Percentiles rank a stretch among this genome's conserved stretches.
phyloP scores from a whole-genome alignment of 257 asterid genomes.

The Fraxinus americana region DNA sequence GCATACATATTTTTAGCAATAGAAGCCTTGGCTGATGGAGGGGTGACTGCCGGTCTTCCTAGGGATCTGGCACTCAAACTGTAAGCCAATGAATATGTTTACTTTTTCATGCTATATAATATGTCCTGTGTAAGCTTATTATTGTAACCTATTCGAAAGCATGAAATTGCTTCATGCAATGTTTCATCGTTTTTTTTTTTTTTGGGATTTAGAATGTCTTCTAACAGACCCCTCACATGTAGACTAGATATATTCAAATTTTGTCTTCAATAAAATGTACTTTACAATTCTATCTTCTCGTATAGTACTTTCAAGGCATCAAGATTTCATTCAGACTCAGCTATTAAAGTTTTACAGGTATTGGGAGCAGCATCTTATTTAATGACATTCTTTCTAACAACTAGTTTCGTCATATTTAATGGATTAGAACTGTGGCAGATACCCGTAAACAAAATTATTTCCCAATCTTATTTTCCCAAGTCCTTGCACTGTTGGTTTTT shows the following conservation, averaged over 20 bases:
- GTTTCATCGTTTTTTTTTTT: background rate
- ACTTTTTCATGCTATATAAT: background rate
- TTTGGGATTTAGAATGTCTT: background rate
- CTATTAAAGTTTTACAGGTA: constrained; percentile 53
- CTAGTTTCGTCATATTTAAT: constrained; percentile 23
- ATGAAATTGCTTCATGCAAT: background rate
- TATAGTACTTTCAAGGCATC: background rate
- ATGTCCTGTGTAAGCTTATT: background rate
- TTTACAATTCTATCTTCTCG: background rate
- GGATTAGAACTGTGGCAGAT: background rate
- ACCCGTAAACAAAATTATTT: background rate
- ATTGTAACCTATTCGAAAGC: background rate
- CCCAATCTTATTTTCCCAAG: background rate
- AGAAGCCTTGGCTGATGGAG: constrained; percentile 99
- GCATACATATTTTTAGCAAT: constrained; percentile 88
- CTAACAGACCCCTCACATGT: background rate
- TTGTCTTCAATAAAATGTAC: background rate
- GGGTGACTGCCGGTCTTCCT: constrained; percentile 96
- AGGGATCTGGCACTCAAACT: constrained; percentile 87
- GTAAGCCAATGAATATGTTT: constrained; percentile 41
- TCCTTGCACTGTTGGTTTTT: too few species aligned
- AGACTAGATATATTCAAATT: background rate
- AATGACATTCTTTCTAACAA: too few species aligned
- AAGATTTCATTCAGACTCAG: background rate
- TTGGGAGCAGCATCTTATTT: constrained; percentile 98